These are phyloP conservation scores for Fusarium drepaniforme DNA, from an alignment of 2,329 filamentous ascomycete species.

Conservation along the genomic window DNA sequence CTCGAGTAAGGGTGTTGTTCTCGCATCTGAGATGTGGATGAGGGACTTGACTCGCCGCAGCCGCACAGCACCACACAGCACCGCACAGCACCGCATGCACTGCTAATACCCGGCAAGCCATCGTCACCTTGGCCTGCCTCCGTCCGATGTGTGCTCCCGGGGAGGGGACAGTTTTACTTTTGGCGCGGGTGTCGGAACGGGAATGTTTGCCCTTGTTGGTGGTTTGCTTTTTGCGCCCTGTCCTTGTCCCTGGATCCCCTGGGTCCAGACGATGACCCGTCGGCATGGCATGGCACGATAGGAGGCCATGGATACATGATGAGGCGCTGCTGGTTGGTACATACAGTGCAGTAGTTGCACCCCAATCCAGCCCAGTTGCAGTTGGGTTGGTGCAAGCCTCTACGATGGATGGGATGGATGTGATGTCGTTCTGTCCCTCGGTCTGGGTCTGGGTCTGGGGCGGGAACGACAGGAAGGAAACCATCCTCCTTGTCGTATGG, in stretches of 20 bases:
- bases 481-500: conserved; percentile 18
- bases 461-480: conserved; percentile 29
- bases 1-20: not conserved
- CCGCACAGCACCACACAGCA: not conserved
- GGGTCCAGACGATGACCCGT: conserved; percentile 6
- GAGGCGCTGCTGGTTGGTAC: conserved; percentile 21
- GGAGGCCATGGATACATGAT: conserved; percentile 20
- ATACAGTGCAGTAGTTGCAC: not conserved
- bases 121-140: conserved; percentile 6
- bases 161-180: conserved; percentile 23
- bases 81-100: not conserved
- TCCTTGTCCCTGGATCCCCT: conserved; percentile 11
- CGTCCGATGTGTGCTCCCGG: conserved; percentile 18
- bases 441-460: not conserved
- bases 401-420: conserved; percentile 17
- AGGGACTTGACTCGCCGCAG: conserved; percentile 26
- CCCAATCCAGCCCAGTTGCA: not conserved
- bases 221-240: conserved; percentile 14
- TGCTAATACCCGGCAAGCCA: conserved; percentile 11
- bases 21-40: conserved; percentile 26
- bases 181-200: conserved; percentile 33
- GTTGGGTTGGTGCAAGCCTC: conserved; percentile 20
- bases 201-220: conserved; percentile 16
- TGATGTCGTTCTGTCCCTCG: conserved; percentile 7
- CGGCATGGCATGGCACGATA: conserved; percentile 29